Conservation (phyloP, 257 asterid species). For the Apocynum venetum region DNA sequence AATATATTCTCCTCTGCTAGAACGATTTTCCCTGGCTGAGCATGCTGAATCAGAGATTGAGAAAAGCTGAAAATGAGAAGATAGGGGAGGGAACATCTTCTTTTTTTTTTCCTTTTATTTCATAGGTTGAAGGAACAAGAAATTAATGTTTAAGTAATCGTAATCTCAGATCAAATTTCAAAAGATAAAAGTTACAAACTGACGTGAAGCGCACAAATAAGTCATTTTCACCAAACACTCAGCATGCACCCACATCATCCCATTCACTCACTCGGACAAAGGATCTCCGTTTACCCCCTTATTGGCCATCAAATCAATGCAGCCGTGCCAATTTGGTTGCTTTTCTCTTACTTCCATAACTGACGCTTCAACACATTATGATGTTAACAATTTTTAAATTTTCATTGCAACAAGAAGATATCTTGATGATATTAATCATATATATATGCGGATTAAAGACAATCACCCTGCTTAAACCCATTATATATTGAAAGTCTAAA, state of each 20-base stretch:
- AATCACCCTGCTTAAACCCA: neutral
- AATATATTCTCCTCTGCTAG: neutral
- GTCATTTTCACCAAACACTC: slow-evolving; percentile 6
- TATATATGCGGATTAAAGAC: neutral
- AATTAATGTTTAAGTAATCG: neutral
- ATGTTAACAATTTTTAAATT: neutral
- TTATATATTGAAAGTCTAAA: neutral
- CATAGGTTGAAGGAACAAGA: neutral
- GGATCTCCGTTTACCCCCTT: slow-evolving; percentile 11
- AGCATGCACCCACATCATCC: slow-evolving; percentile 7
- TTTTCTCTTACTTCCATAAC: slow-evolving; percentile 17
- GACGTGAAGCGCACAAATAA: slow-evolving; percentile 2
- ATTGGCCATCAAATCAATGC: slow-evolving; percentile 14
- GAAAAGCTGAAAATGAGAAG: slow-evolving; percentile 2
- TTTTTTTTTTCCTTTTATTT: neutral
- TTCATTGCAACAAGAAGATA: neutral
- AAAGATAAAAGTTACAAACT: neutral
- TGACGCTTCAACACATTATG: slow-evolving; percentile 13
- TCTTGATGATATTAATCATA: neutral
- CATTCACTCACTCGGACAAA: slow-evolving; percentile 2
- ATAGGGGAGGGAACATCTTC: neutral
- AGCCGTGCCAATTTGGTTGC: neutral
- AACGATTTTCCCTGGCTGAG: neutral
- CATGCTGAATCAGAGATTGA: neutral
- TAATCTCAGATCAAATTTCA: neutral